Evolutionary conservation across 371 early-diverging fungal species (phyloP).

Genomic region (Syncephalastrum sp.): DNA sequence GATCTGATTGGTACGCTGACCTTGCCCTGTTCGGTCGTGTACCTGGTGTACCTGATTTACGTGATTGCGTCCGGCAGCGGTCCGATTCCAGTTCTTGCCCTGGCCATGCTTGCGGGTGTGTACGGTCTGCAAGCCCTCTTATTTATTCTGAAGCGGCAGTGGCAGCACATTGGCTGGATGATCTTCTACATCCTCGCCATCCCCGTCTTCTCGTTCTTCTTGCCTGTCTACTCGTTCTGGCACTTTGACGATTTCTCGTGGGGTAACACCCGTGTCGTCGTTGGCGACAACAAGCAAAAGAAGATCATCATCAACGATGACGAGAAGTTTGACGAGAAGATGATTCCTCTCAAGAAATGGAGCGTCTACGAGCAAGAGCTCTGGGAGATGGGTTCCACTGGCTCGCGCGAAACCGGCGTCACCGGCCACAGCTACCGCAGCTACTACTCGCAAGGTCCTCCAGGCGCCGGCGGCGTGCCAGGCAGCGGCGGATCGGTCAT

Average conservation of each 20-base stretch:
- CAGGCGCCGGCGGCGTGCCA: slow-evolving; percentile 9
- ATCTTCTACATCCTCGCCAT: slow-evolving; percentile 87
- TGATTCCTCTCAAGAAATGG: slow-evolving; percentile 92
- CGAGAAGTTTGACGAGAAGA: slow-evolving; percentile 80
- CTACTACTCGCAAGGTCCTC: slow-evolving; percentile 30
- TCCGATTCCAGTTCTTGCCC: slow-evolving; percentile 55
- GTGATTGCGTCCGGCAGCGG: slow-evolving; percentile 53
- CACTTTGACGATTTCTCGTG: slow-evolving; percentile 93
- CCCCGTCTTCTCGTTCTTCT: slow-evolving; percentile 81
- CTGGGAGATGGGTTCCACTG: slow-evolving; percentile 70
- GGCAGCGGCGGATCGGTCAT: slow-evolving; percentile 27
- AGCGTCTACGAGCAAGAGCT: slow-evolving; percentile 86
- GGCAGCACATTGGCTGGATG: slow-evolving; percentile 98
- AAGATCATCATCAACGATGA: slow-evolving; percentile 61
- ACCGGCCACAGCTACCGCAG: slow-evolving; percentile 42
- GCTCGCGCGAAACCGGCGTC: slow-evolving; percentile 54
- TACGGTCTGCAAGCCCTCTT: slow-evolving; percentile 86
- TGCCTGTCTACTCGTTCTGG: slow-evolving; percentile 85
- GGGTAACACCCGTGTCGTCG: slow-evolving; percentile 87
- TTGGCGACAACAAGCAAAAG: slow-evolving; percentile 73
- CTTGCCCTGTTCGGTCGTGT: slow-evolving; percentile 91
- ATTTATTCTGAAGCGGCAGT: slow-evolving; percentile 84
- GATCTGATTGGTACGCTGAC: slow-evolving; percentile 94
- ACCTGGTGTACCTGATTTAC: slow-evolving; percentile 76
- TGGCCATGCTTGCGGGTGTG: slow-evolving; percentile 66